Evolutionary conservation across 2,329 filamentous ascomycete species (phyloP).

Genomic region (Nemania sp.): DNA sequence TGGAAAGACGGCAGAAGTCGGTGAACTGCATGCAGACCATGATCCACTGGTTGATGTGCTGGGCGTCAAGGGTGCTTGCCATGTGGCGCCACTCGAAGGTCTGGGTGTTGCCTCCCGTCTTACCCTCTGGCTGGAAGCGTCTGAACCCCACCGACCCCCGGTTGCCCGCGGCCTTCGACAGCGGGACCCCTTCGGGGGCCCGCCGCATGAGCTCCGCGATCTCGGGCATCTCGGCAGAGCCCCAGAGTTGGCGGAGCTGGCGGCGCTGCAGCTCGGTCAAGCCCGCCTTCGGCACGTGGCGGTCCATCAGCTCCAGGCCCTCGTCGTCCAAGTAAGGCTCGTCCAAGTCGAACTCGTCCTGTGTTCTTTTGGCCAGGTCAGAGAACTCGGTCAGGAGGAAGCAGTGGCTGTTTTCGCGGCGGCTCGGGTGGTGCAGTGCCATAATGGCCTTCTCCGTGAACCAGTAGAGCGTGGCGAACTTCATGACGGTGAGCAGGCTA

Average conservation of each 20-base stretch:
- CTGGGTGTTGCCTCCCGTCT: conserved; percentile 31
- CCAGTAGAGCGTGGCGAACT: conserved; percentile 30
- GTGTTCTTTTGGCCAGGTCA: conserved; percentile 2
- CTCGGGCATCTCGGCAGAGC: conserved; percentile 17
- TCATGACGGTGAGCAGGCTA: conserved; percentile 35
- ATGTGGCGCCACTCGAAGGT: conserved; percentile 39
- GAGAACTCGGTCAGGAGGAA: conserved; percentile 17
- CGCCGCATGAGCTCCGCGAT: conserved; percentile 27
- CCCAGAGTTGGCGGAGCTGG: conserved; percentile 32
- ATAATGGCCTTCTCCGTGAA: conserved; percentile 30
- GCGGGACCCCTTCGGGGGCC: background rate
- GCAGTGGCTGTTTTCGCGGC: conserved; percentile 20
- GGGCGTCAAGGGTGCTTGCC: conserved; percentile 31
- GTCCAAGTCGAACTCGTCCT: background rate
- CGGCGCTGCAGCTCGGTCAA: background rate
- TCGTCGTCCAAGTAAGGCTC: background rate
- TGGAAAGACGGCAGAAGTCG: conserved; percentile 27
- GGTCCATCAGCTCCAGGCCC: background rate
- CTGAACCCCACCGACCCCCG: conserved; percentile 30
- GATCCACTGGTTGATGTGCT: conserved; percentile 32
- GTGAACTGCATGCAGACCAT: conserved; percentile 29
- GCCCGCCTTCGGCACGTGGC: conserved; percentile 21
- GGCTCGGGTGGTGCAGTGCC: conserved; percentile 35
- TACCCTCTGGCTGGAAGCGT: conserved; percentile 28
- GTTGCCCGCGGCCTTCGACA: background rate